These are phyloP conservation scores for Annona squamosa DNA, from an alignment of 164 flowering plant species.

Conservation along the genomic window DNA sequence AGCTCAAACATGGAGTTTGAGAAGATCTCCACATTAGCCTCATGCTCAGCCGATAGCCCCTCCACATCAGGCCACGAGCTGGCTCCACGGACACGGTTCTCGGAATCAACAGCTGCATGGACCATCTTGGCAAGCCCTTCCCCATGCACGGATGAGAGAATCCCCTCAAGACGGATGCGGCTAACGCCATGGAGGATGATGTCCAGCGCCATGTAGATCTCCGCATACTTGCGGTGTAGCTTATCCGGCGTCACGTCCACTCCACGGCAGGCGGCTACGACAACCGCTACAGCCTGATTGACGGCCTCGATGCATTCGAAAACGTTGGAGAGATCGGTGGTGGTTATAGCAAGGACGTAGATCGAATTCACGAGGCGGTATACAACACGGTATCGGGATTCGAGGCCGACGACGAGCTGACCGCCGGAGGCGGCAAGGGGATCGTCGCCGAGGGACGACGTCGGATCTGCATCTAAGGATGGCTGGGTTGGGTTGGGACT, in stretches of 20 bases:
- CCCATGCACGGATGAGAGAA: slow-evolving; percentile 83
- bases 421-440: slow-evolving; percentile 91
- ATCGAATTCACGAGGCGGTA: slow-evolving; percentile 84
- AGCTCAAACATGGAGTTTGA: slow-evolving; percentile 57
- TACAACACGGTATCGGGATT: slow-evolving; percentile 77
- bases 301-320: slow-evolving; percentile 86
- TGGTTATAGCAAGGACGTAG: slow-evolving; percentile 81
- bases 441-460: slow-evolving; percentile 65
- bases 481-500: slow-evolving; percentile 3
- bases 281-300: slow-evolving; percentile 83
- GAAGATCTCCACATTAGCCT: slow-evolving; percentile 52
- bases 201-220: slow-evolving; percentile 86
- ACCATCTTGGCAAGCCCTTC: slow-evolving; percentile 93
- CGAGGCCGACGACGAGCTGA: slow-evolving; percentile 86
- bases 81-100: slow-evolving; percentile 79
- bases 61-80: slow-evolving; percentile 62
- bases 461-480: neutral
- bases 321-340: slow-evolving; percentile 58
- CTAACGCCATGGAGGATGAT: slow-evolving; percentile 80
- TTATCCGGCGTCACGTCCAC: slow-evolving; percentile 96
- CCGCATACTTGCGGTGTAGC: slow-evolving; percentile 71
- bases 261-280: slow-evolving; percentile 92
- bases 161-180: slow-evolving; percentile 68
- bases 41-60: slow-evolving; percentile 45
- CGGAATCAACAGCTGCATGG: slow-evolving; percentile 69